These are phyloP conservation scores for Auriscalpium vulgare DNA, from an alignment of 768 basidiomycete species.

Conservation along the genomic window DNA sequence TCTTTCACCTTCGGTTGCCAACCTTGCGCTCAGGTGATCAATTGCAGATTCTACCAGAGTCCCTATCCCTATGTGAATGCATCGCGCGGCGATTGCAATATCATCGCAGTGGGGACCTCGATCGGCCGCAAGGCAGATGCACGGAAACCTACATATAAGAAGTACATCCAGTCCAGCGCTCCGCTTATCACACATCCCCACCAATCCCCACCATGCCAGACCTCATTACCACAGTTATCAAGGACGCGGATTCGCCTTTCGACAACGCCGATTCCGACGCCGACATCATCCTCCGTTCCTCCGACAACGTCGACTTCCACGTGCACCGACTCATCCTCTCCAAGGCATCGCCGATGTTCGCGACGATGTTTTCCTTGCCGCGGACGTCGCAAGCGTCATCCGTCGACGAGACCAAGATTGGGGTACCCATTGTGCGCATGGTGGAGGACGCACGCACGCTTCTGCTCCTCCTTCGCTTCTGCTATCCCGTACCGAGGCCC, in stretches of 20 bases:
- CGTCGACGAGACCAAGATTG: neutral
- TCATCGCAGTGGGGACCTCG: too few relatives aligned
- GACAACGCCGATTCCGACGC: neutral
- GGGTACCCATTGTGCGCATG: neutral
- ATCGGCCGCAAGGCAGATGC: too few relatives aligned
- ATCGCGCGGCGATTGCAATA: too few relatives aligned
- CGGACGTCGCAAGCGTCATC: neutral
- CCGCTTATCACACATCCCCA: too few relatives aligned
- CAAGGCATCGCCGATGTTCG: conserved; percentile 51
- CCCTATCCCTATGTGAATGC: too few relatives aligned
- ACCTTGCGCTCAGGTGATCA: too few relatives aligned
- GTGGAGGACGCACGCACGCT: neutral
- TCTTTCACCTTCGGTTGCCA: too few relatives aligned
- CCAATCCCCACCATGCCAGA: too few relatives aligned
- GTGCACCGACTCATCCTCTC: conserved; percentile 48
- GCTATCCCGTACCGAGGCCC: neutral
- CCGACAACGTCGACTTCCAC: conserved; percentile 43
- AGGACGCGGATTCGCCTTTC: conserved; percentile 2
- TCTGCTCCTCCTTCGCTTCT: neutral
- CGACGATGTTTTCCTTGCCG: conserved; percentile 33
- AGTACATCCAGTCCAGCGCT: too few relatives aligned
- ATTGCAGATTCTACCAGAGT: too few relatives aligned
- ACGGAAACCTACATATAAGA: too few relatives aligned
- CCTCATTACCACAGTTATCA: too few relatives aligned
- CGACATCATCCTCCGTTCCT: conserved; percentile 47